Conservation (phyloP, 2,329 filamentous ascomycete species). For the Leptographium galeiforme region DNA sequence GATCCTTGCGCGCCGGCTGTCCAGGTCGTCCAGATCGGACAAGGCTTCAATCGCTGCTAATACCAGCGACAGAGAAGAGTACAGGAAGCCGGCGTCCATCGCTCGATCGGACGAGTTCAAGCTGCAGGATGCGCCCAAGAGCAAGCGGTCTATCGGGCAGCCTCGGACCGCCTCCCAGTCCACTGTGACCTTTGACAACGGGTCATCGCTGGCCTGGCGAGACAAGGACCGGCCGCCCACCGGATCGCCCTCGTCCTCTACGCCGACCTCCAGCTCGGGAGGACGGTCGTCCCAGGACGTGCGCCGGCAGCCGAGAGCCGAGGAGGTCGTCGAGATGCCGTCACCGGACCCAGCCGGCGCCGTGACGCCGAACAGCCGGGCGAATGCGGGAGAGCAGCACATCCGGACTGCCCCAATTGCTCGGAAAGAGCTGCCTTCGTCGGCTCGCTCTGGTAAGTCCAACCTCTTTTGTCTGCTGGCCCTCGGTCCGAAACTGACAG, state of each 20-base stretch:
- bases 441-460: constrained; percentile 29
- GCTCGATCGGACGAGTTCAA: constrained; percentile 51
- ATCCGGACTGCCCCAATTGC: constrained; percentile 36
- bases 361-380: constrained; percentile 21
- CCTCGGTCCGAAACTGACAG: neutral
- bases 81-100: constrained; percentile 19
- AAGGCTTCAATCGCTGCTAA: constrained; percentile 19
- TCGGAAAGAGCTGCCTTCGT: constrained; percentile 49
- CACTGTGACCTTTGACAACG: constrained; percentile 23
- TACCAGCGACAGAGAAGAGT: constrained; percentile 25
- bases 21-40: constrained; percentile 27
- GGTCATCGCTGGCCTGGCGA: constrained; percentile 22
- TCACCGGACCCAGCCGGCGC: constrained; percentile 25
- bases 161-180: constrained; percentile 32
- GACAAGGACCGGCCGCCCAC: constrained; percentile 17
- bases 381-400: constrained; percentile 29
- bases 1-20: constrained; percentile 32
- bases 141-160: constrained; percentile 28
- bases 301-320: constrained; percentile 33
- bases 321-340: constrained; percentile 28
- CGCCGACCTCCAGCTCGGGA: constrained; percentile 21
- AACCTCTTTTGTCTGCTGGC: neutral
- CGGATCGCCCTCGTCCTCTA: constrained; percentile 15
- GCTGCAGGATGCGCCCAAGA: constrained; percentile 67
- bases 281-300: constrained; percentile 46